These are phyloP conservation scores for Naganishia vaughanmartiniae DNA, from an alignment of 768 basidiomycete genomes.

Conservation along the genomic window DNA sequence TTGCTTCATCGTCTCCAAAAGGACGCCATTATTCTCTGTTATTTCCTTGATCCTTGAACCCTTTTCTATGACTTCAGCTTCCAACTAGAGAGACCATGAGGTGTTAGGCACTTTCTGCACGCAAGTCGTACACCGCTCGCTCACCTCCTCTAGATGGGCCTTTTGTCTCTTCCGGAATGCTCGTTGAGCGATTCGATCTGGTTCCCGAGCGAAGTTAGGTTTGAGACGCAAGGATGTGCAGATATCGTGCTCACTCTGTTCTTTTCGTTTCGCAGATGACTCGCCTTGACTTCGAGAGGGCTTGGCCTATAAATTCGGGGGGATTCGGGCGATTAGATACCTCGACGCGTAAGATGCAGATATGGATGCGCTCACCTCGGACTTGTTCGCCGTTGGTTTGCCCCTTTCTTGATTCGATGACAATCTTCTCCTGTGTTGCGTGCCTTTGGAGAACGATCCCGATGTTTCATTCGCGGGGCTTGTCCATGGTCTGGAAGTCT, in stretches of 20 bases:
- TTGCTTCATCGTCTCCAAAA: slow-evolving; percentile 30
- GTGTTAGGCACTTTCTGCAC: neutral
- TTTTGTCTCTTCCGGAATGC: slow-evolving; percentile 29
- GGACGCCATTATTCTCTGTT: slow-evolving; percentile 13
- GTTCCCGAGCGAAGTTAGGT: neutral
- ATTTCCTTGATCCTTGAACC: slow-evolving; percentile 17
- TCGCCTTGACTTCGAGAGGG: slow-evolving; percentile 24
- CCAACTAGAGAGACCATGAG: neutral
- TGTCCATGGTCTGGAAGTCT: neutral
- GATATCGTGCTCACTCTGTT: slow-evolving; percentile 25
- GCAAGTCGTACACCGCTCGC: neutral
- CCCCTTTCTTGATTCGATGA: neutral
- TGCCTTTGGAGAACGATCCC: neutral
- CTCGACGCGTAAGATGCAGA: neutral
- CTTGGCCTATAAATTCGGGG: neutral
- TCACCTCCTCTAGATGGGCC: slow-evolving; percentile 12
- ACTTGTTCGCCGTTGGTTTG: neutral
- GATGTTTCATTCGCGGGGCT: neutral
- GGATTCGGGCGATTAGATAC: neutral
- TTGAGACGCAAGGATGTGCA: neutral
- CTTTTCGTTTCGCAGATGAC: slow-evolving; percentile 28
- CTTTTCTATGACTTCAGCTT: slow-evolving; percentile 19
- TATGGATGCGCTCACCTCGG: neutral
- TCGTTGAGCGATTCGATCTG: slow-evolving; percentile 29
- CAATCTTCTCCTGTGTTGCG: neutral